These are phyloP conservation scores for Euclidium syriacum DNA, from an alignment of 345 rosid genomes.

Conservation along the genomic window DNA sequence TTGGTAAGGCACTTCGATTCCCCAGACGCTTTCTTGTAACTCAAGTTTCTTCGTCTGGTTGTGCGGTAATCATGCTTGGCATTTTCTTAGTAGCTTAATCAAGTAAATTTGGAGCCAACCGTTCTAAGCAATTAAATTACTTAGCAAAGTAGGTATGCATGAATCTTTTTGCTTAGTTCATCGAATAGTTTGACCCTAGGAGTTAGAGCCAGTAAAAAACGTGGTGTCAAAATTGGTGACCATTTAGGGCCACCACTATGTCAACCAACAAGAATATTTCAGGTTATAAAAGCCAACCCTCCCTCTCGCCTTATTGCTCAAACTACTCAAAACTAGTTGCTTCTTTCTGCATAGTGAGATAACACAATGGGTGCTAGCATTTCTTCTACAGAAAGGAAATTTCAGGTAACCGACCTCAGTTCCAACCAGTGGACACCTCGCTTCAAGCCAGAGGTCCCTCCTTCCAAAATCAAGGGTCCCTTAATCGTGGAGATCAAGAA, in stretches of 20 bases:
- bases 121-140: no score
- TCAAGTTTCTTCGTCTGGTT: no score
- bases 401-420: neutral
- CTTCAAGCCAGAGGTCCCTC: constrained; percentile 6
- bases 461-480: constrained; percentile 9
- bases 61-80: no score
- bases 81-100: no score
- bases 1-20: no score
- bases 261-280: neutral
- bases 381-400: constrained; percentile 10
- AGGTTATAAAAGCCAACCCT: constrained; percentile 11
- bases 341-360: neutral
- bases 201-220: neutral
- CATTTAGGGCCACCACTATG: neutral
- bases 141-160: neutral
- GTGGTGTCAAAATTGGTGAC: neutral
- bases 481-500: constrained; percentile 45
- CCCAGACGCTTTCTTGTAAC: no score
- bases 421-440: constrained; percentile 20
- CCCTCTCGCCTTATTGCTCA: neutral
- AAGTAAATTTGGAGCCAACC: no score
- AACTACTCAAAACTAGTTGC: neutral
- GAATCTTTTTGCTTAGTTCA: neutral
- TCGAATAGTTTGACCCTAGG: neutral
- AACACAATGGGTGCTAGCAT: constrained; percentile 29